These are phyloP conservation scores for Pythium utonaiense DNA, from an alignment of 352 stramenopile genomes.

Conservation along the genomic window DNA sequence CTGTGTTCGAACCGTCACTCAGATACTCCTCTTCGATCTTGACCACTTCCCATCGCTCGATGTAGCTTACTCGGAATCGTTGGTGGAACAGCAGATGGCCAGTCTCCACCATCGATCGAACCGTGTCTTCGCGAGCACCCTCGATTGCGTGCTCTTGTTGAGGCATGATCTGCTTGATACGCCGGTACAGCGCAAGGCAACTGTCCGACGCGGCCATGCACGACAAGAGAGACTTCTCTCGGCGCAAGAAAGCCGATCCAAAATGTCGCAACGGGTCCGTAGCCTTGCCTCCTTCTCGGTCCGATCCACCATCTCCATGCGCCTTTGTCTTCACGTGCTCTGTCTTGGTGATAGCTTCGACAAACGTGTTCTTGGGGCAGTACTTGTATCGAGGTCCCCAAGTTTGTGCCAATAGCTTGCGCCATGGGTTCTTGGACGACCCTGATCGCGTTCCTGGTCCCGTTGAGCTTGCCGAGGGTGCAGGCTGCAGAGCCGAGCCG, in stretches of 20 bases:
- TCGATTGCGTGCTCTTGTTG: conserved; percentile 30
- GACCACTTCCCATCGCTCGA: conserved; percentile 69
- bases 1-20: conserved; percentile 41
- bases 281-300: neutral
- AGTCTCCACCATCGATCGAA: conserved; percentile 48
- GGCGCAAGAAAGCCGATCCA: conserved; percentile 10
- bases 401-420: conserved; percentile 11
- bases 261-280: conserved; percentile 18
- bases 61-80: conserved; percentile 73
- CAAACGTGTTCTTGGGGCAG: conserved; percentile 16
- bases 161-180: conserved; percentile 3
- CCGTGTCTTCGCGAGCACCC: conserved; percentile 42
- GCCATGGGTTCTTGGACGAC: conserved; percentile 8
- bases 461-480: neutral
- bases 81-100: conserved; percentile 65
- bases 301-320: neutral
- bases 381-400: conserved; percentile 23
- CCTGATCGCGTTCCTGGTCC: neutral
- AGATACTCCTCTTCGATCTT: conserved; percentile 47
- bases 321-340: neutral
- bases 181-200: conserved; percentile 9
- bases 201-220: neutral
- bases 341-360: neutral
- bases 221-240: conserved; percentile 2
- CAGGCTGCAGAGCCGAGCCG: neutral